Evolutionary conservation across 2,329 filamentous ascomycete species (phyloP).

Genomic region (Elsinoe necatrix): DNA sequence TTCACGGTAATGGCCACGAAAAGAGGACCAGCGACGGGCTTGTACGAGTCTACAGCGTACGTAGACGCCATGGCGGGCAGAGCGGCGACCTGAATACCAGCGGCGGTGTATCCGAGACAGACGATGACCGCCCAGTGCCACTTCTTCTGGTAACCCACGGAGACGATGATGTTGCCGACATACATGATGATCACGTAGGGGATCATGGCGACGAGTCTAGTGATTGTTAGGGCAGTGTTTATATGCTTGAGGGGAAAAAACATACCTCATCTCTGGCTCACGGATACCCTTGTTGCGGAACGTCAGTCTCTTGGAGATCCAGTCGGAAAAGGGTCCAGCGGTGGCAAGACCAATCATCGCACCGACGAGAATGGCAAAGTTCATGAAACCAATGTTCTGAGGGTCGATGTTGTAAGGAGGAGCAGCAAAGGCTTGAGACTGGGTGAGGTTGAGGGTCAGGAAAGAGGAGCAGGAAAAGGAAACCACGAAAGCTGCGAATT

Average conservation of each 20-base stretch:
- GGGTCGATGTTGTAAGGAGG: constrained; percentile 49
- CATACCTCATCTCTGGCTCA: constrained; percentile 30
- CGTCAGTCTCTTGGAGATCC: constrained; percentile 48
- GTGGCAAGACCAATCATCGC: constrained; percentile 47
- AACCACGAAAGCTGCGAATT: constrained; percentile 54
- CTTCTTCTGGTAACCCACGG: constrained; percentile 30
- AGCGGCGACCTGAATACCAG: constrained; percentile 52
- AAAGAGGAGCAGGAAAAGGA: constrained; percentile 52
- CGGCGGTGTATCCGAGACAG: constrained; percentile 49
- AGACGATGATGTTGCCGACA: constrained; percentile 49
- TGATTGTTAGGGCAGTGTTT: background rate
- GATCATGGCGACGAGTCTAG: constrained; percentile 33
- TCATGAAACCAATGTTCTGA: constrained; percentile 46
- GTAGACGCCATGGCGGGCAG: constrained; percentile 51
- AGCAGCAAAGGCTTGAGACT: constrained; percentile 44
- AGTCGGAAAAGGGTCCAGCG: constrained; percentile 49
- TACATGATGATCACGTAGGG: constrained; percentile 48
- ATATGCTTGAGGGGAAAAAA: background rate
- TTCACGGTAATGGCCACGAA: constrained; percentile 56
- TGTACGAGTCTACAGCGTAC: constrained; percentile 57
- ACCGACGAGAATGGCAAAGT: constrained; percentile 50
- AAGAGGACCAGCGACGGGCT: constrained; percentile 51
- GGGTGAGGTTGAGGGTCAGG: constrained; percentile 54
- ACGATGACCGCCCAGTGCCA: constrained; percentile 50
- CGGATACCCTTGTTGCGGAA: constrained; percentile 46